These are phyloP conservation scores for Echites panduratus DNA, from an alignment of 257 asterid genomes.

Conservation along the genomic window DNA sequence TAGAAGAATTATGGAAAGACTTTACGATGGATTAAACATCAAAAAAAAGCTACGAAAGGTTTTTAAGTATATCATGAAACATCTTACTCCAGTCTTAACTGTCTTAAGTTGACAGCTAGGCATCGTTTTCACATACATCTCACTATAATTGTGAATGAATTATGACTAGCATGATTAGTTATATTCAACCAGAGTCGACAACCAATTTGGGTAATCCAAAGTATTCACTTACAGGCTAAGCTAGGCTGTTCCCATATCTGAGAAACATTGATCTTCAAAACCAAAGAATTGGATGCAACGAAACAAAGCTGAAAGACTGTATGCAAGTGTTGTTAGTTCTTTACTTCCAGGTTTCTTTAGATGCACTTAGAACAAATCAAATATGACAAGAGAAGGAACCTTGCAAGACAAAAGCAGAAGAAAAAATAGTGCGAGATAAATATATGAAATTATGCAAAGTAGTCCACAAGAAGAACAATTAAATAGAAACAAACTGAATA, in stretches of 20 bases:
- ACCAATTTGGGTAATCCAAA: neutral
- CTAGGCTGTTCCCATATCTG: neutral
- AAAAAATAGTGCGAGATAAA: neutral
- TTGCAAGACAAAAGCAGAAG: neutral
- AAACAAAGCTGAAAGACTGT: neutral
- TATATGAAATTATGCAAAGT: neutral
- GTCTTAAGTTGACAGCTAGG: neutral
- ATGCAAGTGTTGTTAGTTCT: neutral
- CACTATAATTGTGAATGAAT: neutral
- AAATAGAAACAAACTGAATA: neutral
- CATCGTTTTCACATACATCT: neutral
- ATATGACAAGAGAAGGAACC: neutral
- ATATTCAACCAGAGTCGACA: neutral
- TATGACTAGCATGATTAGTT: neutral
- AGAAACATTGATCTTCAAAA: neutral
- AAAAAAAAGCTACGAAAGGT: no score
- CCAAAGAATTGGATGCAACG: neutral
- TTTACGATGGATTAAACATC: neutral
- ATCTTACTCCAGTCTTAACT: neutral
- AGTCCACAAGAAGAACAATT: no score
- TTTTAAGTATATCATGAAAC: neutral
- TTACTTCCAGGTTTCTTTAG: neutral
- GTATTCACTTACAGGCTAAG: neutral
- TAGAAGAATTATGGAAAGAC: neutral
- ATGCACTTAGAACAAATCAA: neutral